Percentiles rank a stretch among this genome's conserved stretches.
Evolutionary conservation across 2,329 filamentous ascomycete genomes (phyloP).

Genomic region (Pestalotiopsis sp.): DNA sequence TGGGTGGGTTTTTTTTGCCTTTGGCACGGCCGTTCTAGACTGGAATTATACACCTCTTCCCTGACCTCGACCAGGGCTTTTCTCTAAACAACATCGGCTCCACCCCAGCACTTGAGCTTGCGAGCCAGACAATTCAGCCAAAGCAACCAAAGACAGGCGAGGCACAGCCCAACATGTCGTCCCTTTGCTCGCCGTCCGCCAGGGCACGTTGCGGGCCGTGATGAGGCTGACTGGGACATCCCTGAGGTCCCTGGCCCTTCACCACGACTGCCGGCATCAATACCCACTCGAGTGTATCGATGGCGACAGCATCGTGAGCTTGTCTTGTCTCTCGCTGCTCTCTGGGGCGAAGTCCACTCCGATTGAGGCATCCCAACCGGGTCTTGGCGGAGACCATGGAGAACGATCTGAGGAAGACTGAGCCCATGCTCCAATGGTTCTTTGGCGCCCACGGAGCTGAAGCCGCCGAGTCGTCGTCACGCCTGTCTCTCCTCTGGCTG

Average conservation of each 20-base stretch:
- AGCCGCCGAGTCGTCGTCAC: background rate
- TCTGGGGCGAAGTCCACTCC: background rate
- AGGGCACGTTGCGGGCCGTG: background rate
- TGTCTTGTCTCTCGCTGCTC: background rate
- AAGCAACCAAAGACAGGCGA: background rate
- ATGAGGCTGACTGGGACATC: background rate
- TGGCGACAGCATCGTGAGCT: background rate
- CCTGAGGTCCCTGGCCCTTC: background rate
- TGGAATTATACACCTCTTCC: background rate
- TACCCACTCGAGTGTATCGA: background rate
- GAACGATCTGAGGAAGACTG: background rate
- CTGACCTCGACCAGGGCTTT: background rate
- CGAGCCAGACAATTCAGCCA: background rate
- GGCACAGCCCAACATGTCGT: background rate
- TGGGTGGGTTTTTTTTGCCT: background rate
- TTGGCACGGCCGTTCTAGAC: background rate
- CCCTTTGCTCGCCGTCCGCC: background rate
- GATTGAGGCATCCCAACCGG: background rate
- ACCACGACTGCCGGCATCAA: slow-evolving; percentile 4
- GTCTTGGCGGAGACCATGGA: background rate
- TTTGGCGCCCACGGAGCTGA: background rate
- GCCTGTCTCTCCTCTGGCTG: background rate
- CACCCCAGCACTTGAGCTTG: background rate
- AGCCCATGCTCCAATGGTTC: background rate
- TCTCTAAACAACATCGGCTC: slow-evolving; percentile 1